Conservation (phyloP, 345 rosid species). For the Bruguiera gymnorhiza region DNA sequence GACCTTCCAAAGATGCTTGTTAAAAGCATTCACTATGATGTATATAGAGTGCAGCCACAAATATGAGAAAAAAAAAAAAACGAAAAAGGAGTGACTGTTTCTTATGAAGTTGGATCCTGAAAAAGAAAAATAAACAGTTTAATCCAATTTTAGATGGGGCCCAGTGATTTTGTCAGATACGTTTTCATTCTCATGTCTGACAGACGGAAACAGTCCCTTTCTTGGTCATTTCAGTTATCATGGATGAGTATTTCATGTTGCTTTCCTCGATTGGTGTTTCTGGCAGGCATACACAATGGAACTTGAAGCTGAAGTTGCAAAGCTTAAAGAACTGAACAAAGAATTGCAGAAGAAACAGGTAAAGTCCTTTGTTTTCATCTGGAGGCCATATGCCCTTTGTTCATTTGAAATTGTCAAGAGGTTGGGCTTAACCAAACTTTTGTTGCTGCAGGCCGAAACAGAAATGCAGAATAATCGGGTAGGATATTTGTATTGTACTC, state of each 20-base stretch:
- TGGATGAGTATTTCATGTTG: neutral
- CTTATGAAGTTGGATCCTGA: too few species aligned
- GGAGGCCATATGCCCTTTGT: neutral
- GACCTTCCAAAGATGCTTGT: neutral
- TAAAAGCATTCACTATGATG: neutral
- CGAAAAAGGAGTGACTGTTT: neutral
- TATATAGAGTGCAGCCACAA: too few species aligned
- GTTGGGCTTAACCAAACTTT: conserved; percentile 15
- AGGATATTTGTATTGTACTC: neutral
- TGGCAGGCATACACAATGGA: conserved; percentile 29
- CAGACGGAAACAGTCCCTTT: neutral
- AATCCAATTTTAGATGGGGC: neutral
- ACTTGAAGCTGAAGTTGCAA: conserved; percentile 30
- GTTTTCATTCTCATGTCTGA: neutral
- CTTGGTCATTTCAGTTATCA: neutral
- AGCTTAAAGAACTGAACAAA: conserved; percentile 27
- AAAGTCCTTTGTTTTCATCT: neutral
- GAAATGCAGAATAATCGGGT: conserved; percentile 66
- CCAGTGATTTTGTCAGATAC: neutral
- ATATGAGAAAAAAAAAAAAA: neutral
- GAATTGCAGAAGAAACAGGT: conserved; percentile 32
- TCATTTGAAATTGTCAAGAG: neutral
- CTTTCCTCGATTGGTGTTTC: conserved; percentile 8
- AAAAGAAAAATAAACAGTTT: neutral
- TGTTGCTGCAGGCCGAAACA: conserved; percentile 53